Evolutionary conservation across 768 basidiomycete genomes (phyloP).

Genomic region (Glaciozyma martinii): DNA sequence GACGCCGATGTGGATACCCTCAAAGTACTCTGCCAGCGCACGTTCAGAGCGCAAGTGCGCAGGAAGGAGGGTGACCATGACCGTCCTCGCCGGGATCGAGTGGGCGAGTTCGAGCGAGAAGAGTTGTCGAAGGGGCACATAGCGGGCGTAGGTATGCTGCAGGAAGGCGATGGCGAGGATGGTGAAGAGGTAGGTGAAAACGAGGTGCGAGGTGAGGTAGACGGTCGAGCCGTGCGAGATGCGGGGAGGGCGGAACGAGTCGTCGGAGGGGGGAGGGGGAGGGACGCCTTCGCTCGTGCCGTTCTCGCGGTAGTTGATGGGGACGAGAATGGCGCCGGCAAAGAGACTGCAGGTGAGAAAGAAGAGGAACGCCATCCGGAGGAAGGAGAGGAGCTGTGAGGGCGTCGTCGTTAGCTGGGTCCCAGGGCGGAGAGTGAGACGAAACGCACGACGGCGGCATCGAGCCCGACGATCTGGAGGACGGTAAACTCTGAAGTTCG

Average conservation of each 20-base stretch:
- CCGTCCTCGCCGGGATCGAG: slow-evolving; percentile 85
- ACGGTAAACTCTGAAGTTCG: slow-evolving; percentile 84
- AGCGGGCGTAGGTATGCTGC: slow-evolving; percentile 78
- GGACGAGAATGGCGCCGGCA: slow-evolving; percentile 79
- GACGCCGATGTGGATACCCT: slow-evolving; percentile 58
- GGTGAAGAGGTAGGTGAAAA: slow-evolving; percentile 93
- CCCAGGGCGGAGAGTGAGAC: neutral
- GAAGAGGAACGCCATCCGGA: slow-evolving; percentile 87
- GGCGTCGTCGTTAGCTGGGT: neutral
- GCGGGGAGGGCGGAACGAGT: neutral
- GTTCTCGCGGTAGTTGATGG: slow-evolving; percentile 80
- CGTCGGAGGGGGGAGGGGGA: slow-evolving; percentile 21
- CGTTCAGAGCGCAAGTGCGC: slow-evolving; percentile 75
- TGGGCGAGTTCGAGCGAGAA: slow-evolving; percentile 92
- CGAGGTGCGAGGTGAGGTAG: slow-evolving; percentile 63
- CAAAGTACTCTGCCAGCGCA: slow-evolving; percentile 84
- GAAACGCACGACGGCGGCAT: slow-evolving; percentile 83
- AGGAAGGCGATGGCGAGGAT: slow-evolving; percentile 74
- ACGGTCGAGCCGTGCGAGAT: slow-evolving; percentile 42
- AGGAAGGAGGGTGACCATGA: slow-evolving; percentile 77
- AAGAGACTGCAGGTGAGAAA: slow-evolving; percentile 79
- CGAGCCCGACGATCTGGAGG: slow-evolving; percentile 89
- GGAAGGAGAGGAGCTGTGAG: slow-evolving; percentile 75
- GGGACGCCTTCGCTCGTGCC: slow-evolving; percentile 44
- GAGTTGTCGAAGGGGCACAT: slow-evolving; percentile 80